A percentile compares a stretch with the other conserved stretches of the same genome.
Conservation (phyloP, 805 yeast genomes). For the Metschnikowia koreensis region DNA sequence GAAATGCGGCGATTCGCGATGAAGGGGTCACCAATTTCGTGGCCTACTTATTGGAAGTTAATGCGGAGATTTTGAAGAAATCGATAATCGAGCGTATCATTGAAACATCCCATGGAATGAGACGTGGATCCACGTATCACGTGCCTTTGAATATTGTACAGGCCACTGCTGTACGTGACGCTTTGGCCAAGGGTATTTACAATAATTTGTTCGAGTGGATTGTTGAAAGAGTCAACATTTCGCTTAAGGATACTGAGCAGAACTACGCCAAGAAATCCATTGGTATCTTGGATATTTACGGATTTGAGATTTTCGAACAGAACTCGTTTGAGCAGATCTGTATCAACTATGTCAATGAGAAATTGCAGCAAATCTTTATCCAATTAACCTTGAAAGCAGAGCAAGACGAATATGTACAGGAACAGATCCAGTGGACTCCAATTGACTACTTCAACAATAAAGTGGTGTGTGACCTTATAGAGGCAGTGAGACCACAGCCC, state of each 20-base stretch:
- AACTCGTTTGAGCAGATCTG: constrained; percentile 95
- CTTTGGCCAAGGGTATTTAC: constrained; percentile 91
- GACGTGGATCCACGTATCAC: constrained; percentile 90
- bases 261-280: constrained; percentile 56
- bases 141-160: constrained; percentile 90
- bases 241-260: constrained; percentile 52
- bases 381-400: constrained; percentile 94
- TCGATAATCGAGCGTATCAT: constrained; percentile 77
- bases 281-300: constrained; percentile 93
- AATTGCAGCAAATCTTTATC: constrained; percentile 93
- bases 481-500: constrained; percentile 83
- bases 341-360: constrained; percentile 93
- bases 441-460: constrained; percentile 94
- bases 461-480: constrained; percentile 95
- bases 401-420: constrained; percentile 95
- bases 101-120: constrained; percentile 87
- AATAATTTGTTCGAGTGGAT: constrained; percentile 95
- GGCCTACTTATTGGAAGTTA: constrained; percentile 85
- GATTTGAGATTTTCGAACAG: constrained; percentile 93
- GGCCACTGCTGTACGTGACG: constrained; percentile 93
- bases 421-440: constrained; percentile 96
- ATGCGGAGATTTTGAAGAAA: constrained; percentile 59
- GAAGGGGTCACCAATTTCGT: constrained; percentile 90
- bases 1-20: constrained; percentile 80
- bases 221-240: constrained; percentile 82